Conservation (phyloP, 768 basidiomycete species). For the Suillus spraguei region DNA sequence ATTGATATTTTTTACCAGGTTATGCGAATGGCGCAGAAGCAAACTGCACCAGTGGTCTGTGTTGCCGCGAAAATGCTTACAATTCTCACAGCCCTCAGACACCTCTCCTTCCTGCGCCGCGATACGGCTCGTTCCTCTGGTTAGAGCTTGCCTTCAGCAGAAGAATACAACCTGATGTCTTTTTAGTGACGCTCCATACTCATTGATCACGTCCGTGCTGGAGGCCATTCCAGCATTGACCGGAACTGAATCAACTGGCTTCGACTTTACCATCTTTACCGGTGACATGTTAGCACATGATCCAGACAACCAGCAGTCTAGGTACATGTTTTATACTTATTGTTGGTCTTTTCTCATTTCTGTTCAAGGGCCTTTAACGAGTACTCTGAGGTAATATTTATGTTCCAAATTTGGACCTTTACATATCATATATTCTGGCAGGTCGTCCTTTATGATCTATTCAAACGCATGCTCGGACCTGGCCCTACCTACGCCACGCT, state of each 20-base stretch:
- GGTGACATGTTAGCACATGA: constrained; percentile 80
- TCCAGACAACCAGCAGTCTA: constrained; percentile 60
- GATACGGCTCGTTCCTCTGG: constrained; percentile 69
- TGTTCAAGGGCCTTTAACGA: constrained; percentile 52
- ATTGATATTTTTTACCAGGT: constrained; percentile 39
- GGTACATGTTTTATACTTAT: constrained; percentile 38
- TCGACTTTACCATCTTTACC: constrained; percentile 68
- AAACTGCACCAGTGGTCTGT: constrained; percentile 67
- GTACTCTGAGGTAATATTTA: constrained; percentile 59
- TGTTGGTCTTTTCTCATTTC: constrained; percentile 7
- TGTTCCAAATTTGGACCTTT: constrained; percentile 13
- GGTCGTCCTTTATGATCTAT: constrained; percentile 67
- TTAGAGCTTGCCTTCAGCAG: constrained; percentile 19
- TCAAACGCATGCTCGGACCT: constrained; percentile 59
- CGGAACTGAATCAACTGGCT: constrained; percentile 59
- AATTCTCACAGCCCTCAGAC: constrained; percentile 53
- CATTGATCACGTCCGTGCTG: constrained; percentile 60
- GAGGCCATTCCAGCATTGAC: constrained; percentile 69
- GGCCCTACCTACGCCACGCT: constrained; percentile 77
- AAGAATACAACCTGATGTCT: constrained; percentile 16
- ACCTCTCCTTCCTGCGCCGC: constrained; percentile 60
- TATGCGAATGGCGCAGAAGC: constrained; percentile 72
- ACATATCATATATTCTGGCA: constrained; percentile 24
- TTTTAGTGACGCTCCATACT: constrained; percentile 61
- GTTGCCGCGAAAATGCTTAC: constrained; percentile 60